Evolutionary conservation across 768 basidiomycete species (phyloP).

Genomic region (Rhodotorula graminis): DNA sequence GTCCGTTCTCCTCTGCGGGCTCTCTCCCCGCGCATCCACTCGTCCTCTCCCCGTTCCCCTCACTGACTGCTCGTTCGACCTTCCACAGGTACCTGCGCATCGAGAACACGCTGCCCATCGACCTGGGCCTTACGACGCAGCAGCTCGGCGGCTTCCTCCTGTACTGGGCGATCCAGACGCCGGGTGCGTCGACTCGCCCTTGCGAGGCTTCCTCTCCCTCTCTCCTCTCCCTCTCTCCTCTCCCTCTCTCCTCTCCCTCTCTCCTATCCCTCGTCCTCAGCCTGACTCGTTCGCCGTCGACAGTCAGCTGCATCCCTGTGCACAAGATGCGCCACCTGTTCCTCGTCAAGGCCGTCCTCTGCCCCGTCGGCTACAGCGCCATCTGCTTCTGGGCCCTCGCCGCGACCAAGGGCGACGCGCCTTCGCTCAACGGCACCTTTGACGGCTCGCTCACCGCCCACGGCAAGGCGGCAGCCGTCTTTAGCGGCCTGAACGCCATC

Average conservation of each 20-base stretch:
- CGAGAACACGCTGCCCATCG: constrained; percentile 38
- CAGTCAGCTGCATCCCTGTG: constrained; percentile 44
- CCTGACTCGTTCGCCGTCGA: no score
- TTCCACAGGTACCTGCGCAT: constrained; percentile 10
- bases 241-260: no score
- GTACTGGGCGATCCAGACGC: constrained; percentile 37
- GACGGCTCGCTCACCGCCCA: constrained; percentile 30
- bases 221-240: no score
- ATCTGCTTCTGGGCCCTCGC: constrained; percentile 40
- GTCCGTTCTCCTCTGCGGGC: no score
- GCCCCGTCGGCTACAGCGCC: constrained; percentile 26
- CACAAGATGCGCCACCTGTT: constrained; percentile 42
- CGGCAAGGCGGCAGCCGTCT: constrained; percentile 21
- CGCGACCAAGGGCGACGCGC: constrained; percentile 18
- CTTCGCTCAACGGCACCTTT: constrained; percentile 7
- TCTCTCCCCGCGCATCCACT: no score
- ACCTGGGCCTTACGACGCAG: constrained; percentile 43
- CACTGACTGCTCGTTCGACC: no score
- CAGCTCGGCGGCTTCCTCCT: constrained; percentile 45
- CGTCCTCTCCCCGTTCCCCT: no score
- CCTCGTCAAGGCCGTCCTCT: constrained; percentile 39
- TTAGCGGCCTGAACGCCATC: background rate
- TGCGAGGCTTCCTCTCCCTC: no score
- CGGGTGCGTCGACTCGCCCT: no score
- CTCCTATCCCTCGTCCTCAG: no score